Evolutionary conservation across 345 rosid species (phyloP).

Genomic region (Rubroshorea leprosula): DNA sequence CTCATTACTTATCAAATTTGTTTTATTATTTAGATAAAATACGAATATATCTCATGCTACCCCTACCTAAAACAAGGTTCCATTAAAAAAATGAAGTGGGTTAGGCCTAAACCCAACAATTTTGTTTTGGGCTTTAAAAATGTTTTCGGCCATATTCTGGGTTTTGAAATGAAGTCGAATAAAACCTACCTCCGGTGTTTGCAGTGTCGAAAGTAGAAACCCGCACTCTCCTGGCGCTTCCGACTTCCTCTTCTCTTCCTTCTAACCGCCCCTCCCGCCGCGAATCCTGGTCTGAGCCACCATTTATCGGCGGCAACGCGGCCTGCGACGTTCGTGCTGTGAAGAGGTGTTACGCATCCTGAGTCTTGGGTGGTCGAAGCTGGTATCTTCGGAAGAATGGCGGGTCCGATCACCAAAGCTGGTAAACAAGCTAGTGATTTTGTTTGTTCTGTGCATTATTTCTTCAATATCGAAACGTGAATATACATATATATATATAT

Average conservation of each 20-base stretch:
- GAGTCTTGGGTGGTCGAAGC: no score
- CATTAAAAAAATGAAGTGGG: neutral
- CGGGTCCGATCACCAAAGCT: neutral
- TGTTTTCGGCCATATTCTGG: no score
- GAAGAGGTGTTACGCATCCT: no score
- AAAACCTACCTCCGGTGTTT: no score
- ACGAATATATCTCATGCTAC: no score
- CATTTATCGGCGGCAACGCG: no score
- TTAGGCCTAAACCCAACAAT: neutral
- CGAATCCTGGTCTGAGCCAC: neutral
- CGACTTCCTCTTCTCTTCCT: neutral
- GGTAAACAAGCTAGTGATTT: neutral
- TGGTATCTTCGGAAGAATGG: neutral
- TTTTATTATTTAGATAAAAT: no score
- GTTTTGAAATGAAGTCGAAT: no score
- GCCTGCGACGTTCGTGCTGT: no score
- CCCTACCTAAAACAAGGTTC: neutral
- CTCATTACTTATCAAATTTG: no score
- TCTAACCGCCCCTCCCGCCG: neutral
- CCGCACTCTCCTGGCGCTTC: neutral
- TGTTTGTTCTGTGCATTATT: neutral
- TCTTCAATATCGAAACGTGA: neutral
- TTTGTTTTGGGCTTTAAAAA: neutral
- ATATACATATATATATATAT: neutral
- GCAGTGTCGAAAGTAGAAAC: no score